phyloP scores from a whole-genome alignment of 306 rosid genomes.

The Trifolium repens region DNA sequence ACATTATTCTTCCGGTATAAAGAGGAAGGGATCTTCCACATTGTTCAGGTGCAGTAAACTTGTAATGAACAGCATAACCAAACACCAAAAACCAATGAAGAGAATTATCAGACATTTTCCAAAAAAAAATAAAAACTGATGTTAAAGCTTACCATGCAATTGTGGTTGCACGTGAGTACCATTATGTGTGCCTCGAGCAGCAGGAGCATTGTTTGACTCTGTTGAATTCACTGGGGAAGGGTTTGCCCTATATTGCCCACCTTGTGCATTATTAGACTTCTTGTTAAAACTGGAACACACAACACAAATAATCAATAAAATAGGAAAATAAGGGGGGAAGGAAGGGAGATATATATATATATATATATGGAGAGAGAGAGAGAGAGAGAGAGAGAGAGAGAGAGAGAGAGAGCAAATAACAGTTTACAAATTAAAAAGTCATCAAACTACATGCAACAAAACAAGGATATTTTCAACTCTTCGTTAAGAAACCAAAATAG shows the following conservation, averaged over 20 bases:
- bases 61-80: constrained; percentile 32
- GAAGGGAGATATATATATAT: too few relatives aligned
- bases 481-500: constrained; percentile 1
- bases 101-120: constrained; percentile 6
- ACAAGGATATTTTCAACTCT: not conserved
- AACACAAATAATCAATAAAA: constrained; percentile 37
- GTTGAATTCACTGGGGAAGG: constrained; percentile 56
- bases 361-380: too few relatives aligned
- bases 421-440: not conserved
- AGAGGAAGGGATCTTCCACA: not conserved
- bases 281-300: constrained; percentile 58
- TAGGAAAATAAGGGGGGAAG: not conserved
- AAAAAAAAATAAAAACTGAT: not conserved
- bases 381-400: not conserved
- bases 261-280: constrained; percentile 87
- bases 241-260: constrained; percentile 79
- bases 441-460: constrained; percentile 17
- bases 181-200: constrained; percentile 56
- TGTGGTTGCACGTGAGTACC: constrained; percentile 68
- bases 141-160: constrained; percentile 59
- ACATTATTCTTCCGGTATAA: constrained; percentile 12
- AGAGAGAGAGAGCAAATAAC: not conserved
- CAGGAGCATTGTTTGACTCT: constrained; percentile 57
- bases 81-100: constrained; percentile 27
- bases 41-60: not conserved